A percentile compares a stretch with the other conserved stretches of the same genome.
Conservation (phyloP, 768 basidiomycete genomes). For the Leccinum longicurvipes region DNA sequence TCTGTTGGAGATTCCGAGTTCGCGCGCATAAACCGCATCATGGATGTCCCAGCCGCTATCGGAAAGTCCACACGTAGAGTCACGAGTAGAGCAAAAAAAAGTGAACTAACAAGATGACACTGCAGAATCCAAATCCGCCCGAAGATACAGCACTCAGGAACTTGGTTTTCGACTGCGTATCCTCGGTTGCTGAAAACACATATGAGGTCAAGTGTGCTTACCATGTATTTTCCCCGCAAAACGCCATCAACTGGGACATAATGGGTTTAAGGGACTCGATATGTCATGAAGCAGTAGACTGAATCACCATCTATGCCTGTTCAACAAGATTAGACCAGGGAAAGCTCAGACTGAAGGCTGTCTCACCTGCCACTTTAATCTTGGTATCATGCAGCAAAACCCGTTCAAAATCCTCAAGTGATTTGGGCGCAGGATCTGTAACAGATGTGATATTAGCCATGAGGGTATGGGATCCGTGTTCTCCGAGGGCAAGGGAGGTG, state of each 20-base stretch:
- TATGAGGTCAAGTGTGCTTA: conserved; percentile 25
- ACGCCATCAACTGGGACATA: conserved; percentile 77
- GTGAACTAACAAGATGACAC: conserved; percentile 78
- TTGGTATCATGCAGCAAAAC: conserved; percentile 66
- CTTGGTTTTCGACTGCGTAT: conserved; percentile 78
- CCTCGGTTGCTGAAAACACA: conserved; percentile 6
- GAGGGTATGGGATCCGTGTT: neutral
- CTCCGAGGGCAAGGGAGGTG: neutral
- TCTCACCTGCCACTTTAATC: conserved; percentile 88
- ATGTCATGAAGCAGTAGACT: conserved; percentile 1
- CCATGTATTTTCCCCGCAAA: conserved; percentile 93
- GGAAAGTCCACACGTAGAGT: conserved; percentile 1
- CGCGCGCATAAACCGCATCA: conserved; percentile 77
- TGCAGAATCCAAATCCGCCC: conserved; percentile 91
- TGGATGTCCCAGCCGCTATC: conserved; percentile 89
- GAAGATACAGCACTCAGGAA: conserved; percentile 78
- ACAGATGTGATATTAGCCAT: conserved; percentile 12
- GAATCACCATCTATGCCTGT: conserved; percentile 66
- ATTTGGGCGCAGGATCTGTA: conserved; percentile 41
- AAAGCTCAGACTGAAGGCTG: neutral
- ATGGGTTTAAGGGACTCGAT: conserved; percentile 2
- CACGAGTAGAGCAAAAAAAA: neutral
- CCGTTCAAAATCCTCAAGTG: conserved; percentile 53
- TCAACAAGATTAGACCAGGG: neutral
- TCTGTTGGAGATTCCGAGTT: conserved; percentile 87